phyloP scores from a whole-genome alignment of 208 protist genomes.

The Crithidia fasciculata region DNA sequence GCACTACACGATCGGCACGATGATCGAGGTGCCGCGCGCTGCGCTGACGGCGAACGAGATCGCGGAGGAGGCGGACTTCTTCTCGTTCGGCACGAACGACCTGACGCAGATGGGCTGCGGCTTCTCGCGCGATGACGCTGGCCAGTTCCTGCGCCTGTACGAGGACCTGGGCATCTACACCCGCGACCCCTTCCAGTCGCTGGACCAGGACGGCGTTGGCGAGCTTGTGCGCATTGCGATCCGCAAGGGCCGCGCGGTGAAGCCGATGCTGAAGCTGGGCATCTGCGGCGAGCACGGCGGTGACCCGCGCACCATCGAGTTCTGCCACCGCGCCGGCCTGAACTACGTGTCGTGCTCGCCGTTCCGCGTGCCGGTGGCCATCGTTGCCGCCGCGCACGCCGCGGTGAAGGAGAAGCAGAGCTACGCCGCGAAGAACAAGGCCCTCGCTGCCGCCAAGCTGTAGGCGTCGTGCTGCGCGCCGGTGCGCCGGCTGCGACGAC shows the following conservation, averaged over 20 bases:
- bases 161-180: conserved; percentile 91
- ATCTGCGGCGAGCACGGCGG: conserved; percentile 97
- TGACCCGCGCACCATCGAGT: conserved; percentile 93
- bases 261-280: conserved; percentile 89
- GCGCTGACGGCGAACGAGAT: conserved; percentile 90
- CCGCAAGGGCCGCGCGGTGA: conserved; percentile 75
- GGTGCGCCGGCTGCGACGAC: not conserved
- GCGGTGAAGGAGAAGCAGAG: conserved; percentile 82
- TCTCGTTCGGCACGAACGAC: conserved; percentile 97
- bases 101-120: conserved; percentile 97
- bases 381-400: conserved; percentile 94
- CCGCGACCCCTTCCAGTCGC: conserved; percentile 94
- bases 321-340: conserved; percentile 91
- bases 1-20: conserved; percentile 90
- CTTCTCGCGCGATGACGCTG: conserved; percentile 96
- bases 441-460: conserved; percentile 51
- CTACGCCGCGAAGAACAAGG: conserved; percentile 42
- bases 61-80: conserved; percentile 93
- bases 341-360: conserved; percentile 96
- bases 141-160: conserved; percentile 93
- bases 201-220: conserved; percentile 95
- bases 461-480: conserved; percentile 24
- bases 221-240: conserved; percentile 91
- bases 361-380: conserved; percentile 95
- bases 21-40: conserved; percentile 94